Conservation (phyloP, 129 eudicot genomes). For the Daucus carota region DNA sequence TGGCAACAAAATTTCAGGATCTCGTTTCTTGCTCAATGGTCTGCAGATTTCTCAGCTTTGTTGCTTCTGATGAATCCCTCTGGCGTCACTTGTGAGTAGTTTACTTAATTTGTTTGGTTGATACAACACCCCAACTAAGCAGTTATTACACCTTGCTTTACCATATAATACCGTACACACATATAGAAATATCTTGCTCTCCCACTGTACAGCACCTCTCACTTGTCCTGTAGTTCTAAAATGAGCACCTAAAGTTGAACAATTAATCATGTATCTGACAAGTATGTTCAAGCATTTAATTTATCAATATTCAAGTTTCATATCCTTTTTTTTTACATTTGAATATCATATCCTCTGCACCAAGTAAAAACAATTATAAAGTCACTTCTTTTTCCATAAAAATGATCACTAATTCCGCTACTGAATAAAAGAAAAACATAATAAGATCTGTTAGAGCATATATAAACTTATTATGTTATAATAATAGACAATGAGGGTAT, state of each 20-base stretch:
- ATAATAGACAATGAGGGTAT: neutral
- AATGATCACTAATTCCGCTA: neutral
- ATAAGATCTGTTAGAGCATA: neutral
- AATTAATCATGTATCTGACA: no score
- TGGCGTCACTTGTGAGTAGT: conserved; percentile 94
- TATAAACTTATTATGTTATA: neutral
- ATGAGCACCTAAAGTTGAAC: neutral
- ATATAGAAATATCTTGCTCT: neutral
- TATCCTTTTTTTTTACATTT: neutral
- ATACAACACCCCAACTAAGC: neutral
- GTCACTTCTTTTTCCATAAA: neutral
- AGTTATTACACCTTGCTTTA: neutral
- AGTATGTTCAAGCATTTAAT: no score
- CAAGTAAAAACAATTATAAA: no score
- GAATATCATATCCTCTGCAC: no score
- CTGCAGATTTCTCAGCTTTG: conserved; percentile 65
- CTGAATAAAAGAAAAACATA: neutral
- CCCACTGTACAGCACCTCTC: neutral
- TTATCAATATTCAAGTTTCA: no score
- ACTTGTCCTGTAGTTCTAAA: neutral
- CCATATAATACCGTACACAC: neutral
- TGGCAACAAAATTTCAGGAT: conserved; percentile 48
- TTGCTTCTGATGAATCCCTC: conserved; percentile 74
- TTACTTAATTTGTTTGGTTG: neutral
- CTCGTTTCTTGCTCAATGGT: conserved; percentile 82